phyloP scores from a whole-genome alignment of 306 rosid genomes.

The Betula pendula region DNA sequence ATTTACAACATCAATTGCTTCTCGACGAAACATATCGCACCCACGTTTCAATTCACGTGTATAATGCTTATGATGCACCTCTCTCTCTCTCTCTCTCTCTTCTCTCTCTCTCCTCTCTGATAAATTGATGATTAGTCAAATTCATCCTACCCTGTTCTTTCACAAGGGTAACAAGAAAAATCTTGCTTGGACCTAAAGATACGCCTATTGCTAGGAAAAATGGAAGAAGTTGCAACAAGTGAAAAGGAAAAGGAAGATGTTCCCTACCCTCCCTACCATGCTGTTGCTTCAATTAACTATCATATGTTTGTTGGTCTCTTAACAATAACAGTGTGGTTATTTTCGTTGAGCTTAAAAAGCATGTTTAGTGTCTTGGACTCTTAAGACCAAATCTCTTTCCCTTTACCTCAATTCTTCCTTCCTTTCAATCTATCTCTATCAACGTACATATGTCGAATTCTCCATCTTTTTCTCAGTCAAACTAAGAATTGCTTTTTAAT shows the following conservation, averaged over 20 bases:
- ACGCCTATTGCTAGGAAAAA: slow-evolving; percentile 19
- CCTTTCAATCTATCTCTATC: slow-evolving; percentile 31
- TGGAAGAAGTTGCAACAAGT: slow-evolving; percentile 15
- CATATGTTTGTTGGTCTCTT: slow-evolving; percentile 52
- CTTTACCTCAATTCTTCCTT: slow-evolving; percentile 23
- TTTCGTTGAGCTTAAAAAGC: slow-evolving; percentile 27
- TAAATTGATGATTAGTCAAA: no score
- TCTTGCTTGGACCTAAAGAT: slow-evolving; percentile 51
- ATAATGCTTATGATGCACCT: not conserved
- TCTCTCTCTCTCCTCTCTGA: slow-evolving; percentile 18
- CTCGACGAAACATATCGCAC: slow-evolving; percentile 26
- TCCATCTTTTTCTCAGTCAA: slow-evolving; percentile 34
- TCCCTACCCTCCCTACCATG: slow-evolving; percentile 65
- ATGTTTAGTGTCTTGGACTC: slow-evolving; percentile 34
- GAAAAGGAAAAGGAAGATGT: slow-evolving; percentile 40
- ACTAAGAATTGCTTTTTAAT: slow-evolving; percentile 32
- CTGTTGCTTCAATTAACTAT: slow-evolving; percentile 47
- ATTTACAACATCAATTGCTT: not conserved
- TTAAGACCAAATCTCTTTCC: slow-evolving; percentile 38
- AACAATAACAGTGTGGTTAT: not conserved
- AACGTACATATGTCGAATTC: slow-evolving; percentile 29
- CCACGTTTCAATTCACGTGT: slow-evolving; percentile 45
- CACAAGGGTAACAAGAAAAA: slow-evolving; percentile 24
- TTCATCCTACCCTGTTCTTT: not conserved
- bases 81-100: not conserved